Evolutionary conservation across 2,329 filamentous ascomycete species (phyloP).

Genomic region (Microcera coccophila): DNA sequence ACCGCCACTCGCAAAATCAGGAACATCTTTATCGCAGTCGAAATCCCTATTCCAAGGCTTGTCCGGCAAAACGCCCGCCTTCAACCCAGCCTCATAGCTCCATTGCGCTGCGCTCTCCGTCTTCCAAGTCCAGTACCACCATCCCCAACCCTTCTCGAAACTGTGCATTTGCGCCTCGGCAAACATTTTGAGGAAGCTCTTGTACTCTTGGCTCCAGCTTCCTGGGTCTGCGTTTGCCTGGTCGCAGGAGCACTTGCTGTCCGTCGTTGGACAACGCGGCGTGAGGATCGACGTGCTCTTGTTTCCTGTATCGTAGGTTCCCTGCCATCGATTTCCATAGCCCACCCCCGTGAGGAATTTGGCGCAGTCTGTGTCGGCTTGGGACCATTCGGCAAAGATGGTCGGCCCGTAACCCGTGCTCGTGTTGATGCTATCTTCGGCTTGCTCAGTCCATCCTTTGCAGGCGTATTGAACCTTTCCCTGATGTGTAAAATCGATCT

Average conservation of each 20-base stretch:
- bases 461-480: conserved; percentile 87
- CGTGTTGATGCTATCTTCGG: conserved; percentile 66
- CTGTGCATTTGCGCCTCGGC: conserved; percentile 94
- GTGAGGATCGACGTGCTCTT: conserved; percentile 57
- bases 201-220: conserved; percentile 69
- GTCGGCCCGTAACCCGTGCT: conserved; percentile 85
- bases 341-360: conserved; percentile 83
- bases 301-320: conserved; percentile 71
- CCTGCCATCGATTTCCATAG: conserved; percentile 86
- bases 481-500: conserved; percentile 76
- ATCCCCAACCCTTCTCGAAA: conserved; percentile 91
- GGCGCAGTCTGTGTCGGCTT: conserved; percentile 95
- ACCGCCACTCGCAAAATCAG: conserved; percentile 44
- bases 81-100: conserved; percentile 81
- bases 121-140: conserved; percentile 99
- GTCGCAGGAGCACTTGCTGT: conserved; percentile 66
- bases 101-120: conserved; percentile 84
- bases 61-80: conserved; percentile 72
- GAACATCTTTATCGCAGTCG: conserved; percentile 58
- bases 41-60: conserved; percentile 70
- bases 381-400: conserved; percentile 93
- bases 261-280: conserved; percentile 69
- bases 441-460: conserved; percentile 78
- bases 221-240: conserved; percentile 70
- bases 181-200: conserved; percentile 81